Base-by-base conservation (phyloP, 306 rosid genomes). In the Lotus japonicus region DNA sequence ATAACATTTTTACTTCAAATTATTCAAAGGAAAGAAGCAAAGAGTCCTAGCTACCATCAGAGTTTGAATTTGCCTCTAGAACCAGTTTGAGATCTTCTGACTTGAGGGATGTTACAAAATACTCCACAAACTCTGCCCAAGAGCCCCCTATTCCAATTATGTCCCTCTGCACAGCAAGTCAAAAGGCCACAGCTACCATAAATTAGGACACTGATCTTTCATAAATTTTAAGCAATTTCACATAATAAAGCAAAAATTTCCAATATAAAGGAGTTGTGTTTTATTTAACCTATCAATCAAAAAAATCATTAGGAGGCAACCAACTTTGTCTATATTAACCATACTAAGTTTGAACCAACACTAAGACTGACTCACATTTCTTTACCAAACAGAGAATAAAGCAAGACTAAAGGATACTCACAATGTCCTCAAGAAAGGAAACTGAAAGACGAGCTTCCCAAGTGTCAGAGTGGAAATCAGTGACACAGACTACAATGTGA, bases 91-190 rank as follows among this genome's bases (percentile, higher is more conserved):
- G 70, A 55, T 86, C 88, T 82, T 73, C 84, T 43, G 92, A 88
- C 58, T 89, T 86, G 5, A 92, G 64, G 64, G 98, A 92, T 43
- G 76, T 42, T 19, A 73, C 55, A 53, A 92, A 66, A 73, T 92
- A 92, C 62, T 84, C 84, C 56, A 77, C 55, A 84, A 92, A 92
- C 79, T 92, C 98, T 0, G 86, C 77, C 88, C 87, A 86, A 54
- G 86, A 73, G 15, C 95, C 97, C 70, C 97, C 97, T 67, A 90
- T 82, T 66, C 98, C 98, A 79, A 84, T 76, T 75, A 58, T 79
- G 58, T 92, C 97, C 87, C 85, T 89, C 97, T 92, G 95, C 84
- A 78, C 33, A 68, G 9, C 31, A 71, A 13, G 33, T 45, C 13
- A 65, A 11, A 26, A 51, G 41, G 45, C 11, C 5, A 36, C 17